These are phyloP conservation scores for Nitzschia inconspicua DNA, from an alignment of 108 stramenopile species.

Conservation along the genomic window DNA sequence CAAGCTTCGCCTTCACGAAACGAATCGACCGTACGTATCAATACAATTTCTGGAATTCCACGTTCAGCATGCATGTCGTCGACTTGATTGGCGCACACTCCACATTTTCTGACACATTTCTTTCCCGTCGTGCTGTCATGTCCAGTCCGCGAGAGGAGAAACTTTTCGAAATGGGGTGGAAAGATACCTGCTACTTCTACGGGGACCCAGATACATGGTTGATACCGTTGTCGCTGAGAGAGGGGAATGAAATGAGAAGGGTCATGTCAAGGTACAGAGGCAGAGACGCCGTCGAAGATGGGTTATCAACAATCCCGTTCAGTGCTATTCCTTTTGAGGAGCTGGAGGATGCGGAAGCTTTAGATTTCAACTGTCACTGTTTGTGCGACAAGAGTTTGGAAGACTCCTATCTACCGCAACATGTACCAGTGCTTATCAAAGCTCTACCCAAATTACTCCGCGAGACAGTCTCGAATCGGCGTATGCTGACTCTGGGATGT, in stretches of 20 bases:
- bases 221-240: conserved; percentile 32
- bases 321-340: not conserved
- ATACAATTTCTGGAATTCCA: not conserved
- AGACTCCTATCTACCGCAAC: conserved; percentile 13
- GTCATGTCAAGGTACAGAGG: no score
- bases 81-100: not conserved
- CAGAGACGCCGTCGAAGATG: no score
- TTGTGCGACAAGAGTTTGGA: not conserved
- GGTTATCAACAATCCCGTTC: no score
- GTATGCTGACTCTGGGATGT: no score
- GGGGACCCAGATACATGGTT: conserved; percentile 55
- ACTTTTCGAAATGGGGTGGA: conserved; percentile 40
- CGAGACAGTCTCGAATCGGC: no score
- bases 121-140: not conserved
- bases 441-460: conserved; percentile 18
- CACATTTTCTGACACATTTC: not conserved
- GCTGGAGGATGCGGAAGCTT: conserved; percentile 4
- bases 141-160: conserved; percentile 58
- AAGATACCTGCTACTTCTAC: conserved; percentile 60
- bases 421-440: not conserved
- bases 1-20: conserved; percentile 12
- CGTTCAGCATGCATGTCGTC: not conserved
- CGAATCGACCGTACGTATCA: conserved; percentile 38
- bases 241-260: no score
- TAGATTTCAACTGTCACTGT: no score